A percentile compares a stretch with the other conserved stretches of the same genome.
These are phyloP conservation scores for Alternaria sp. DNA, from an alignment of 2,329 filamentous ascomycete species.

Conservation along the genomic window DNA sequence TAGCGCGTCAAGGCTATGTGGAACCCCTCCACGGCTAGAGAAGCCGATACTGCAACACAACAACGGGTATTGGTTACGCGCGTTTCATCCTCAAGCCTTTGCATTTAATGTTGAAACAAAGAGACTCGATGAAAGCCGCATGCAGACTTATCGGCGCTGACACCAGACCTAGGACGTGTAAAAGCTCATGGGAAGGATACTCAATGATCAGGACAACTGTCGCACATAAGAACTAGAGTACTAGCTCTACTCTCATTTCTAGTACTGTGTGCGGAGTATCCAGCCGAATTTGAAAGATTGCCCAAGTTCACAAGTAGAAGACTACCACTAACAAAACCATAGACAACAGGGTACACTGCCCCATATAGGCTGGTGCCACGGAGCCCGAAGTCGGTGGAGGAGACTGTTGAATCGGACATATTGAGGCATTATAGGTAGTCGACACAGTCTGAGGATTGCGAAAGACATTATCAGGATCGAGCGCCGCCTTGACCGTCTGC, in stretches of 20 bases:
- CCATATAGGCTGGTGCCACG: too few relatives aligned
- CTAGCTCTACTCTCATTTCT: neutral
- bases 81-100: neutral
- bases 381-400: neutral
- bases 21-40: neutral
- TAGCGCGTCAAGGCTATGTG: neutral
- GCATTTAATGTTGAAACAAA: neutral
- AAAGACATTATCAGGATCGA: slow-evolving; percentile 5
- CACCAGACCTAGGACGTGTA: neutral
- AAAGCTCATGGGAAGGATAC: neutral
- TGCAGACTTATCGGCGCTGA: neutral
- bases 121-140: neutral
- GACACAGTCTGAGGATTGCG: neutral
- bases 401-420: neutral
- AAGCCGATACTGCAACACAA: neutral
- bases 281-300: neutral
- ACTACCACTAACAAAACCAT: too few relatives aligned
- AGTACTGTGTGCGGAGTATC: neutral
- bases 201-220: neutral
- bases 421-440: neutral
- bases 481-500: neutral
- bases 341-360: too few relatives aligned
- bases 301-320: too few relatives aligned
- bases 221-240: neutral
- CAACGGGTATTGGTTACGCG: neutral